Conservation (phyloP, 2,329 filamentous ascomycete species). For the Ophiosphaerella herpotricha region DNA sequence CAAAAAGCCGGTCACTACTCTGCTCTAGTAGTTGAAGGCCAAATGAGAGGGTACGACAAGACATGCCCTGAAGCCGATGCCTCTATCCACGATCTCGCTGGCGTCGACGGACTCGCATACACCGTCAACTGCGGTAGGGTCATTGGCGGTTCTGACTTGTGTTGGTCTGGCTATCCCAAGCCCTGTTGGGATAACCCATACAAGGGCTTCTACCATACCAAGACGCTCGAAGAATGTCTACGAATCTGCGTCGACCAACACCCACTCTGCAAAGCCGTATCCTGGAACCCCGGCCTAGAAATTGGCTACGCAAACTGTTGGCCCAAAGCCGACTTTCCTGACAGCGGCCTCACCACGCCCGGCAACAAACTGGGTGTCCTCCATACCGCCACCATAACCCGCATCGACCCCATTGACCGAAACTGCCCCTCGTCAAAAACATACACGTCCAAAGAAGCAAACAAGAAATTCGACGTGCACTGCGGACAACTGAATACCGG, state of each 20-base stretch:
- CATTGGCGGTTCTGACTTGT: constrained; percentile 24
- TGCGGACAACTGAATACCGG: constrained; percentile 36
- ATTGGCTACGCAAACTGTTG: constrained; percentile 43
- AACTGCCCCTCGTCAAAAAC: constrained; percentile 20
- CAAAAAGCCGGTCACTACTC: constrained; percentile 20
- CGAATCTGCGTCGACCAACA: constrained; percentile 31
- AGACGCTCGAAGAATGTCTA: constrained; percentile 33
- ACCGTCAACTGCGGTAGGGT: constrained; percentile 36
- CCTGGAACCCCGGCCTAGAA: constrained; percentile 32
- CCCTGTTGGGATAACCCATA: constrained; percentile 22
- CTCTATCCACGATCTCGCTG: constrained; percentile 25
- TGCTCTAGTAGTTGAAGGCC: constrained; percentile 23
- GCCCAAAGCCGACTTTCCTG: constrained; percentile 27
- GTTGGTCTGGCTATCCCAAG: constrained; percentile 26
- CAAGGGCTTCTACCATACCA: constrained; percentile 33
- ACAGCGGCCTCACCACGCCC: constrained; percentile 12
- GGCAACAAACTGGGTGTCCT: constrained; percentile 15
- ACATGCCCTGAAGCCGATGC: constrained; percentile 30
- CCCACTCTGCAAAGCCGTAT: constrained; percentile 36
- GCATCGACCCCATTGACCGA: constrained; percentile 24
- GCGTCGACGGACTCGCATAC: constrained; percentile 28
- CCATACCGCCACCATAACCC: constrained; percentile 33
- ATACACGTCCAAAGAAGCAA: constrained; percentile 16
- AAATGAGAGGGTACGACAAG: constrained; percentile 24
- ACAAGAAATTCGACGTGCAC: constrained; percentile 32